Conservation (phyloP, 2,329 filamentous ascomycete species). For the Gremmenia infestans region DNA sequence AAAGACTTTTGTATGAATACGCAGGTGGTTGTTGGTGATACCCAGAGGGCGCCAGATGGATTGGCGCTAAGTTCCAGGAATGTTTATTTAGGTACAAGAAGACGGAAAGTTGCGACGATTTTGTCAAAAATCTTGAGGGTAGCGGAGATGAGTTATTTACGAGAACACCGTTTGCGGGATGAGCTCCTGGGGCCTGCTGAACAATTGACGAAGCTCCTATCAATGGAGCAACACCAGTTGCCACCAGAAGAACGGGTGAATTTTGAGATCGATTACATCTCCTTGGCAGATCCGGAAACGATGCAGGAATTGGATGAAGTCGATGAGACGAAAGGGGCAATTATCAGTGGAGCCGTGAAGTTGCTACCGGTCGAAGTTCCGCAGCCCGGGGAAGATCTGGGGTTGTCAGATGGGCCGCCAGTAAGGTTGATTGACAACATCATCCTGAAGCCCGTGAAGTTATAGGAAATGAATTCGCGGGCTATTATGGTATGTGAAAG, state of each 20-base stretch:
- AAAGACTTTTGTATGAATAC: conserved; percentile 79
- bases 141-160: conserved; percentile 62
- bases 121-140: conserved; percentile 64
- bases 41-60: conserved; percentile 72
- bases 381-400: conserved; percentile 67
- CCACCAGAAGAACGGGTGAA: conserved; percentile 54
- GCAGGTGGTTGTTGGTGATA: conserved; percentile 68
- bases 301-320: conserved; percentile 73
- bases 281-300: conserved; percentile 77
- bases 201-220: conserved; percentile 48
- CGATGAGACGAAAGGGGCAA: conserved; percentile 66
- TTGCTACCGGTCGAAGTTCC: conserved; percentile 77
- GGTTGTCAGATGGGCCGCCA: conserved; percentile 63
- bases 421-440: conserved; percentile 95
- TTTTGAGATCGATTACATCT: conserved; percentile 90
- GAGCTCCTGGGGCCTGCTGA: conserved; percentile 70
- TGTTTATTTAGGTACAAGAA: conserved; percentile 77
- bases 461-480: conserved; percentile 2
- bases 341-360: conserved; percentile 85
- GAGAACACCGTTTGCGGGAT: conserved; percentile 48
- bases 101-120: conserved; percentile 68
- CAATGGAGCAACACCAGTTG: conserved; percentile 58
- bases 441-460: conserved; percentile 50
- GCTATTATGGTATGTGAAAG: not conserved
- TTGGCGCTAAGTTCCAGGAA: conserved; percentile 90